Conservation (phyloP, 139 green algal genomes). For the Chlorella sorokiniana region DNA sequence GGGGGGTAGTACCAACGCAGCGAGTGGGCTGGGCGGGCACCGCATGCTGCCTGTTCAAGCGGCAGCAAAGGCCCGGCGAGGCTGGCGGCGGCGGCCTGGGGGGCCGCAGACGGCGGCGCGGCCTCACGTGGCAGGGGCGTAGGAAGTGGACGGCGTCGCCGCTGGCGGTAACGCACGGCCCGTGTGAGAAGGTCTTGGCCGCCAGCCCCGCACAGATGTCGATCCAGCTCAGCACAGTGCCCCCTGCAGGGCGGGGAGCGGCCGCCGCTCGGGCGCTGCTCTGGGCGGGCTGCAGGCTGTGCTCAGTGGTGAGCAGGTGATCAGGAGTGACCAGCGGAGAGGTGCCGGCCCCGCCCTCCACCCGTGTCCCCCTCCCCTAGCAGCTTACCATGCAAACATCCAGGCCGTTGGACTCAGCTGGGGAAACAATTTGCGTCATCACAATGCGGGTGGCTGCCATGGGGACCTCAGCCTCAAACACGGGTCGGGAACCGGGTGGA, state of each 20-base stretch:
- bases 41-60: neutral
- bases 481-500: neutral
- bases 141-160: constrained; percentile 82
- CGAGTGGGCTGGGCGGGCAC: too few species aligned
- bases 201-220: constrained; percentile 80
- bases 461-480: constrained; percentile 34
- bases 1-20: too few species aligned
- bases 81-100: too few species aligned
- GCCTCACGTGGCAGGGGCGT: constrained; percentile 51
- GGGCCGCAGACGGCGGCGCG: too few species aligned
- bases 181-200: constrained; percentile 77
- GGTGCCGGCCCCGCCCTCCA: neutral
- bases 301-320: neutral
- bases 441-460: constrained; percentile 75
- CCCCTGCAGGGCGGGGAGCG: neutral
- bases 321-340: neutral
- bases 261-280: too few species aligned
- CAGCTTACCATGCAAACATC: constrained; percentile 64
- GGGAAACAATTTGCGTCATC: constrained; percentile 73
- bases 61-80: neutral
- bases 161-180: constrained; percentile 75
- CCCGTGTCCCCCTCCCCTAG: neutral
- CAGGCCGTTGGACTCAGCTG: constrained; percentile 56
- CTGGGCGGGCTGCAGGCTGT: neutral
- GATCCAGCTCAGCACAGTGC: constrained; percentile 81